phyloP scores from a whole-genome alignment of 805 yeast species.

The Vanderwaltozyma polyspora region DNA sequence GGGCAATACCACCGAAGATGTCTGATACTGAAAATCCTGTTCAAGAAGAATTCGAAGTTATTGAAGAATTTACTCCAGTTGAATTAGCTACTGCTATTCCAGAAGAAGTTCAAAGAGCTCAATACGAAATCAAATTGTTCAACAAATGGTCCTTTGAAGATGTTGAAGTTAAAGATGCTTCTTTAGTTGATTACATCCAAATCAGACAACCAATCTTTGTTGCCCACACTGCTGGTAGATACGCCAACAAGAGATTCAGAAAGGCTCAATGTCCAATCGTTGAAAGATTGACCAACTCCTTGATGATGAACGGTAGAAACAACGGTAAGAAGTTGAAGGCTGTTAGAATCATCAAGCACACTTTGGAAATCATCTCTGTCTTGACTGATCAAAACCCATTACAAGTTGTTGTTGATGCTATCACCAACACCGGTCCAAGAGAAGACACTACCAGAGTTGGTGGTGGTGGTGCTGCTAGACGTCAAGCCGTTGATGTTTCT shows the following conservation, averaged over 20 bases:
- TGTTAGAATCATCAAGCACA: slow-evolving; percentile 98
- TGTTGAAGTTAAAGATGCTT: slow-evolving; percentile 94
- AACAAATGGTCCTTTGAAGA: slow-evolving; percentile 99
- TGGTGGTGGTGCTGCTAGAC: slow-evolving; percentile 99
- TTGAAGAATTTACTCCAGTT: slow-evolving; percentile 61
- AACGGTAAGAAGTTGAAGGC: slow-evolving; percentile 99
- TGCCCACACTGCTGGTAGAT: slow-evolving; percentile 99
- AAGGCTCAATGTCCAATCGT: slow-evolving; percentile 99
- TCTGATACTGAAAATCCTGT: slow-evolving; percentile 74
- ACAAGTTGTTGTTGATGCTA: slow-evolving; percentile 98
- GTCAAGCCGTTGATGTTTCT: slow-evolving; percentile 99
- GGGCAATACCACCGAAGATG: slow-evolving; percentile 50
- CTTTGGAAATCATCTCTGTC: slow-evolving; percentile 93
- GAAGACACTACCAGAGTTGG: slow-evolving; percentile 99
- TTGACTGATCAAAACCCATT: slow-evolving; percentile 98
- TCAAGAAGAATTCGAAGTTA: slow-evolving; percentile 57
- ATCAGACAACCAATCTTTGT: slow-evolving; percentile 95
- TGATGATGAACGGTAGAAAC: slow-evolving; percentile 99
- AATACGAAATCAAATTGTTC: slow-evolving; percentile 93
- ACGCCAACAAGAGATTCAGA: slow-evolving; percentile 99
- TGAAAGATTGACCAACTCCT: slow-evolving; percentile 98
- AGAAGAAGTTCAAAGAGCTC: slow-evolving; percentile 91
- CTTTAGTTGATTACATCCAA: slow-evolving; percentile 97
- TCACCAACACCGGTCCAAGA: slow-evolving; percentile 99
- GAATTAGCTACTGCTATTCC: slow-evolving; percentile 94